Evolutionary conservation across 257 asterid genomes (phyloP).

Genomic region (Solanum appendiculatum): DNA sequence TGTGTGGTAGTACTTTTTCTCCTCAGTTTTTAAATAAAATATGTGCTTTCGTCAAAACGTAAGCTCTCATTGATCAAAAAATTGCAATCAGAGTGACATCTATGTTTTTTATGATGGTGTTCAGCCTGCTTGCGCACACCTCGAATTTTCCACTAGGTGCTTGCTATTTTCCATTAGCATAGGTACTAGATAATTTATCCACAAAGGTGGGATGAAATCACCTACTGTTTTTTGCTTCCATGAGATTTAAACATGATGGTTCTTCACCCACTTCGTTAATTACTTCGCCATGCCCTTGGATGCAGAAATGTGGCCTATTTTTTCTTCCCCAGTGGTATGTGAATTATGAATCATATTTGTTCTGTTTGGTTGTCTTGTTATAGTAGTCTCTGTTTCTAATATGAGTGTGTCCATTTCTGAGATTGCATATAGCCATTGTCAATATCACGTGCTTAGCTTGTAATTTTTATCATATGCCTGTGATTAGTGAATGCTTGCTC

Average conservation of each 20-base stretch:
- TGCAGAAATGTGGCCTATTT: not conserved
- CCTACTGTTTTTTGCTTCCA: not conserved
- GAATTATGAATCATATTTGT: not conserved
- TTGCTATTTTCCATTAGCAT: not conserved
- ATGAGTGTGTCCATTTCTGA: not conserved
- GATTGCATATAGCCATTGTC: not conserved
- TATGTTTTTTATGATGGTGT: not conserved
- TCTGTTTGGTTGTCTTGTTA: not conserved
- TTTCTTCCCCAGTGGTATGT: not conserved
- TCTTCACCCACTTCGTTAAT: not conserved
- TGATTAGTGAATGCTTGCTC: not conserved
- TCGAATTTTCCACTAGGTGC: not conserved
- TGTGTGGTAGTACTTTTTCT: not conserved
- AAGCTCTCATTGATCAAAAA: not conserved
- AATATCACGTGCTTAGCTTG: not conserved
- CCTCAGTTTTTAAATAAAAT: not conserved
- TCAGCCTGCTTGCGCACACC: not conserved
- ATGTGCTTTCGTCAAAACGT: not conserved
- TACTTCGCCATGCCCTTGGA: not conserved
- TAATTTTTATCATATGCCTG: not conserved
- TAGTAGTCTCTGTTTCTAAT: not conserved
- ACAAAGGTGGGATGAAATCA: not conserved
- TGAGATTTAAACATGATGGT: not conserved
- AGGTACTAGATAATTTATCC: not conserved
- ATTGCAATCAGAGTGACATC: not conserved